Percentiles rank a stretch among this genome's conserved stretches.
Evolutionary conservation across 2,329 filamentous ascomycete species (phyloP).

Genomic region (Paracorniculantispora psalliotae): DNA sequence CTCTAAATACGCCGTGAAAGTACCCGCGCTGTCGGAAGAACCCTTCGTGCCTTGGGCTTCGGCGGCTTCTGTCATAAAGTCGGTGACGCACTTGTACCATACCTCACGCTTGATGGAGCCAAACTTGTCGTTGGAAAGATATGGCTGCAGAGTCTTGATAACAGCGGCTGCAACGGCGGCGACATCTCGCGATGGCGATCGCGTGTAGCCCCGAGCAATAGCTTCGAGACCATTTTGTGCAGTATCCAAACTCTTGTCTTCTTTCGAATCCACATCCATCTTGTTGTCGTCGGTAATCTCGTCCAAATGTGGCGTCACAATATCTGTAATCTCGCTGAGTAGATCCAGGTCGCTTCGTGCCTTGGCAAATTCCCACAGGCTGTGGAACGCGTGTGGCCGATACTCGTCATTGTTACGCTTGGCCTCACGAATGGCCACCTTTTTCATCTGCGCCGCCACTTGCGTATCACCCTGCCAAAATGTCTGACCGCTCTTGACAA

Average conservation of each 20-base stretch:
- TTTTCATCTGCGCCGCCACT: slow-evolving; percentile 64
- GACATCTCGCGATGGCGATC: slow-evolving; percentile 32
- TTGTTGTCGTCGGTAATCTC: slow-evolving; percentile 52
- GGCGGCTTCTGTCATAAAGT: slow-evolving; percentile 41
- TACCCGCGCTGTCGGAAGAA: slow-evolving; percentile 16
- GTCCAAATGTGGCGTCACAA: slow-evolving; percentile 60
- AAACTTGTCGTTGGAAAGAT: slow-evolving; percentile 34
- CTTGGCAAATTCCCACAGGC: slow-evolving; percentile 67
- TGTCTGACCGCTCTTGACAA: slow-evolving; percentile 59
- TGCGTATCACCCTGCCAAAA: slow-evolving; percentile 50
- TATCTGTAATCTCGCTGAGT: slow-evolving; percentile 58
- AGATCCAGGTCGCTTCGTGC: slow-evolving; percentile 65
- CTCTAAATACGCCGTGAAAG: slow-evolving; percentile 35
- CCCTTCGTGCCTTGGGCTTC: slow-evolving; percentile 19
- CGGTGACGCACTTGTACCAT: slow-evolving; percentile 47
- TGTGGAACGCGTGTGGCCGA: slow-evolving; percentile 66
- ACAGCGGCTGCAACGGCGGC: slow-evolving; percentile 35
- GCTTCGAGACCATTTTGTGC: slow-evolving; percentile 48
- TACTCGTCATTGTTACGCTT: slow-evolving; percentile 89
- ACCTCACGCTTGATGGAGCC: slow-evolving; percentile 41
- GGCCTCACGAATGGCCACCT: slow-evolving; percentile 79
- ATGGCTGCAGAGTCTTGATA: slow-evolving; percentile 35
- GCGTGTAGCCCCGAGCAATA: slow-evolving; percentile 45
- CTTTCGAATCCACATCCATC: slow-evolving; percentile 64
- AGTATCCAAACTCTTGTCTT: slow-evolving; percentile 38